These are phyloP conservation scores for Globisporangium recalcitrans DNA, from an alignment of 352 stramenopile genomes.

Conservation along the genomic window DNA sequence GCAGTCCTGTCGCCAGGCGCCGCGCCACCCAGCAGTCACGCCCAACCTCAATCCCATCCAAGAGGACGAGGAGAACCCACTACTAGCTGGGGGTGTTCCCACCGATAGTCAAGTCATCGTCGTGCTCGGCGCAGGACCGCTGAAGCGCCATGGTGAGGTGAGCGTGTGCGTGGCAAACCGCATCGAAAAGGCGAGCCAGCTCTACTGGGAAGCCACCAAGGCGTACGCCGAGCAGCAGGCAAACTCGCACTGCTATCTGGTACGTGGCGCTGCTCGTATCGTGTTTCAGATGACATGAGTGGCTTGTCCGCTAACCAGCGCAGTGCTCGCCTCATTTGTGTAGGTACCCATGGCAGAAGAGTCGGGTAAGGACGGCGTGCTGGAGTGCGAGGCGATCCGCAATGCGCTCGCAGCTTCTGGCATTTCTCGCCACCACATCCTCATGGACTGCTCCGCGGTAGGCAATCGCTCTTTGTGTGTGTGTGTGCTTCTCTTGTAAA, in stretches of 20 bases:
- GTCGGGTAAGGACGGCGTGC: constrained; percentile 29
- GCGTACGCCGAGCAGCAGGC: constrained; percentile 32
- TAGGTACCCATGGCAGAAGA: constrained; percentile 38
- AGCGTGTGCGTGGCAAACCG: constrained; percentile 25
- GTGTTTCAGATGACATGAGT: too few species aligned
- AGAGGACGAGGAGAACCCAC: constrained; percentile 29
- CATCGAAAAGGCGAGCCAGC: constrained; percentile 36
- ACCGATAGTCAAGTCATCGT: constrained; percentile 42
- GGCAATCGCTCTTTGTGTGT: constrained; percentile 10
- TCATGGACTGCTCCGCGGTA: constrained; percentile 66
- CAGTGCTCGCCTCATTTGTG: too few species aligned
- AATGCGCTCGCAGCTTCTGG: constrained; percentile 45
- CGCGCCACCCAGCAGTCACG: constrained; percentile 39
- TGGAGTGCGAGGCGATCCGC: constrained; percentile 45
- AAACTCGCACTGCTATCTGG: constrained; percentile 39
- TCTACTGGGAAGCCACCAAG: constrained; percentile 50
- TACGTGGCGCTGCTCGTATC: constrained; percentile 9
- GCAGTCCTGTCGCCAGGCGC: constrained; percentile 27
- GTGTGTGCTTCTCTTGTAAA: too few species aligned
- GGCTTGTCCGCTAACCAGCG: too few species aligned
- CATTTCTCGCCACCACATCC: constrained; percentile 59
- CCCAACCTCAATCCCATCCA: constrained; percentile 53
- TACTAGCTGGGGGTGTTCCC: background rate
- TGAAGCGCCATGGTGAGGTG: constrained; percentile 27
- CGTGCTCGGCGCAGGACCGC: constrained; percentile 32